Evolutionary conservation across 1,284 basidiomycete genomes (phyloP).

Genomic region (Trichosporon inkin): DNA sequence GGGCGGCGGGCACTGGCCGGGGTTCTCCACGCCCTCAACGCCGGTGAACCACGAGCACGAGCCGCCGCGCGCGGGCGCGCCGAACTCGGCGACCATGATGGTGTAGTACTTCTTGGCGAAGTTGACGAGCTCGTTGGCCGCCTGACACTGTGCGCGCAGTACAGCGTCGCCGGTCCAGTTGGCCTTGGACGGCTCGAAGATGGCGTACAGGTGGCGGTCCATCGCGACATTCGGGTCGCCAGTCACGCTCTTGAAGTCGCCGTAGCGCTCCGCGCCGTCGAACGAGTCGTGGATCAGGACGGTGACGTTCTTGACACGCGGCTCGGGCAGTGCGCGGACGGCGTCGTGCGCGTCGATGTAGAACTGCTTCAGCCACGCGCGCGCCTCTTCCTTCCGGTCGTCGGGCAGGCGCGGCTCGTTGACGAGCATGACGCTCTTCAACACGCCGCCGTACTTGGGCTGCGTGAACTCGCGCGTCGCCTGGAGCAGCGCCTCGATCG

Average conservation of each 20-base stretch:
- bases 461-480: constrained; percentile 71
- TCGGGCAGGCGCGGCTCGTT: constrained; percentile 39
- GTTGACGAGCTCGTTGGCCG: constrained; percentile 52
- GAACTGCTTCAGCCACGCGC: constrained; percentile 43
- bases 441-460: constrained; percentile 73
- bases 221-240: constrained; percentile 68
- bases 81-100: constrained; percentile 5
- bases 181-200: constrained; percentile 19
- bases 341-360: constrained; percentile 73
- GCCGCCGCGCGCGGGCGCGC: constrained; percentile 55
- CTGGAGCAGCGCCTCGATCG: constrained; percentile 52
- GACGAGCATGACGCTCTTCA: constrained; percentile 62
- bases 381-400: constrained; percentile 1
- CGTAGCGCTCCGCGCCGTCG: constrained; percentile 60
- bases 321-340: constrained; percentile 73
- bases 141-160: constrained; percentile 1
- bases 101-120: constrained; percentile 60
- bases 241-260: constrained; percentile 55
- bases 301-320: constrained; percentile 73
- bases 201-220: constrained; percentile 55
- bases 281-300: constrained; percentile 81
- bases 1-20: constrained; percentile 57
- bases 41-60: constrained; percentile 75
- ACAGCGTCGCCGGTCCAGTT: constrained; percentile 13
- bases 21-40: constrained; percentile 53